Conservation (phyloP, 208 protist genomes). For the Sergeia podlipaevii region DNA sequence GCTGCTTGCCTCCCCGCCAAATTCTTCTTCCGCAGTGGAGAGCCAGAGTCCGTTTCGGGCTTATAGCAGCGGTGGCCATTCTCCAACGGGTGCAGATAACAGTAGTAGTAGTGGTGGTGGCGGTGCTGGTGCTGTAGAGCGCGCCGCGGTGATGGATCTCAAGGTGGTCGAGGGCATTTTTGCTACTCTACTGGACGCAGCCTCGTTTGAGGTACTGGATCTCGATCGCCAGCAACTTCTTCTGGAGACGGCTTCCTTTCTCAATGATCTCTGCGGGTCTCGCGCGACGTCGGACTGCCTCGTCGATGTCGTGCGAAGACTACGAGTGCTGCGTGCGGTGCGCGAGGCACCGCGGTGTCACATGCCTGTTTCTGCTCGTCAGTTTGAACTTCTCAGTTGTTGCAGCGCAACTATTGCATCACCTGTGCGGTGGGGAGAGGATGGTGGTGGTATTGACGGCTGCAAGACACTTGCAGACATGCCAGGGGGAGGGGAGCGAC, state of each 20-base stretch:
- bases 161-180: slow-evolving; percentile 16
- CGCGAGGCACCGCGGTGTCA: slow-evolving; percentile 19
- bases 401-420: not conserved
- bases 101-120: not conserved
- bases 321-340: slow-evolving; percentile 33
- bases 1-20: no score
- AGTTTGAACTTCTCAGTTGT: slow-evolving; percentile 15
- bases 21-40: no score
- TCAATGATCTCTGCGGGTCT: no score
- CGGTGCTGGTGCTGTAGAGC: not conserved
- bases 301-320: slow-evolving; percentile 29
- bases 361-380: slow-evolving; percentile 16
- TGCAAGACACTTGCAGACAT: no score
- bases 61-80: no score
- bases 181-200: slow-evolving; percentile 29
- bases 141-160: not conserved
- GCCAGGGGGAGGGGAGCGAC: slow-evolving; percentile 7
- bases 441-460: not conserved
- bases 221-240: slow-evolving; percentile 36
- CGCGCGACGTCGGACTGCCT: slow-evolving; percentile 23
- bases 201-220: slow-evolving; percentile 25
- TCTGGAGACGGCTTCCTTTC: slow-evolving; percentile 31
- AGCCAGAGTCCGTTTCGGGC: no score
- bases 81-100: no score
- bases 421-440: not conserved